Percentiles rank a stretch among this genome's conserved stretches.
These are phyloP conservation scores for Colletotrichum siamense DNA, from an alignment of 2,329 filamentous ascomycete species.

Conservation along the genomic window DNA sequence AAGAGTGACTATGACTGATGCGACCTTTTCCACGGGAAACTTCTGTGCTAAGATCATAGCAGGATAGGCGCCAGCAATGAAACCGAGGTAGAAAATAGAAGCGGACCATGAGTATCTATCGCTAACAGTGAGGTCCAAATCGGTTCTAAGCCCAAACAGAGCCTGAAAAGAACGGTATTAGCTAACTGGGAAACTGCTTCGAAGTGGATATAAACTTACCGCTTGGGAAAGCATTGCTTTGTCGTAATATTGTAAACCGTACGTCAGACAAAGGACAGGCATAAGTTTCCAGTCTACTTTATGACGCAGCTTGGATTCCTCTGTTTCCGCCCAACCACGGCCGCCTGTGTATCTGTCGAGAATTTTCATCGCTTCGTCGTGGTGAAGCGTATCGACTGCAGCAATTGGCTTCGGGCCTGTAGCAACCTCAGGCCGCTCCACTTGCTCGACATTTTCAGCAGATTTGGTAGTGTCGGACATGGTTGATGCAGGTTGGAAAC, in stretches of 20 bases:
- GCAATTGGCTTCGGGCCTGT: background rate
- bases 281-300: conserved; percentile 49
- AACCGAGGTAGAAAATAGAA: conserved; percentile 38
- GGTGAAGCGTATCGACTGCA: conserved; percentile 37
- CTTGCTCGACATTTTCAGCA: conserved; percentile 14
- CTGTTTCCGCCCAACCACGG: conserved; percentile 43
- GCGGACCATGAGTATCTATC: conserved; percentile 34
- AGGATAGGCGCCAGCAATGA: conserved; percentile 35
- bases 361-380: conserved; percentile 45
- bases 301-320: conserved; percentile 45
- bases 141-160: conserved; percentile 32
- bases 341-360: conserved; percentile 46
- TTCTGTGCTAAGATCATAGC: conserved; percentile 33
- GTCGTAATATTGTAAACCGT: conserved; percentile 36
- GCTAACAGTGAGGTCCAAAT: conserved; percentile 30
- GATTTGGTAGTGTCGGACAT: conserved; percentile 22
- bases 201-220: conserved; percentile 35
- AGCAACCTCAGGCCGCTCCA: background rate
- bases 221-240: conserved; percentile 27
- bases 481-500: background rate
- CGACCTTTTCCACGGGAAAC: conserved; percentile 31
- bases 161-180: conserved; percentile 23
- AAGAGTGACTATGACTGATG: conserved; percentile 30
- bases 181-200: conserved; percentile 46
- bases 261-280: conserved; percentile 41